Evolutionary conservation across 2,329 filamentous ascomycete species (phyloP), one percentile per base, ranked within the genome.

Genomic region (Verticillium dahliae): DNA sequence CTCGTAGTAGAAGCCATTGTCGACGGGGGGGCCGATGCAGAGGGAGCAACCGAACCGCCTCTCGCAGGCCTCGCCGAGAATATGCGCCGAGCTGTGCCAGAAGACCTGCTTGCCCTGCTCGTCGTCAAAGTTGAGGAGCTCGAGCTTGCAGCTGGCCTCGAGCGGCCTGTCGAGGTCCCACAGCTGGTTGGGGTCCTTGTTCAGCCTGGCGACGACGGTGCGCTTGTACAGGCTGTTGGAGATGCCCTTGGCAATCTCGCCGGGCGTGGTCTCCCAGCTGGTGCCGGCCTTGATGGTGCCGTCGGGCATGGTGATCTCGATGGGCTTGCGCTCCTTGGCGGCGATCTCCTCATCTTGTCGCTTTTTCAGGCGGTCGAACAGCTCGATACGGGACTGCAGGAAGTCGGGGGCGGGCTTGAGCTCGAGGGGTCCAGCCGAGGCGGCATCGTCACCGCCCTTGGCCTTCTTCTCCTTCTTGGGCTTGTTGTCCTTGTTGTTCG

Each of bases 1-100:
- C 77, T 98, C 92, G 76, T 97, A 98, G 83, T 97, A 97, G 82
- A 97, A 97, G 45, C 92, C 94, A 75, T 93, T 89, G 60, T 92
- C 87, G 55, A 94, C 92, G 10, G 92, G 95, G 38, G 95, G 95
- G 31, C 95, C 95, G 73, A 97, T 96, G 75, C 92, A 97, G 56
- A 97, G 85, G 69, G 91, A 89, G 78, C 94, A 97, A 63, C 92
- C 91, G 72, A 92, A 99, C 70, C 92, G 85, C 71, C 90, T 85
- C 78, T 99, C 95, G 58, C 90, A 90, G 63, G 93, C 93, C 77
- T 98, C 95, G 68, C 95, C 95, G n/a, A 99, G 85, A 66, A 96
- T 89, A 75, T 99, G 95, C 55, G 95, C 95, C 70, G 90, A 94
- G 22, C 92, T 96, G 77, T 98, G 95, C 94, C 94, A 99, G 80